phyloP scores from a whole-genome alignment of 139 green algal species.

The Chlorella sorokiniana region DNA sequence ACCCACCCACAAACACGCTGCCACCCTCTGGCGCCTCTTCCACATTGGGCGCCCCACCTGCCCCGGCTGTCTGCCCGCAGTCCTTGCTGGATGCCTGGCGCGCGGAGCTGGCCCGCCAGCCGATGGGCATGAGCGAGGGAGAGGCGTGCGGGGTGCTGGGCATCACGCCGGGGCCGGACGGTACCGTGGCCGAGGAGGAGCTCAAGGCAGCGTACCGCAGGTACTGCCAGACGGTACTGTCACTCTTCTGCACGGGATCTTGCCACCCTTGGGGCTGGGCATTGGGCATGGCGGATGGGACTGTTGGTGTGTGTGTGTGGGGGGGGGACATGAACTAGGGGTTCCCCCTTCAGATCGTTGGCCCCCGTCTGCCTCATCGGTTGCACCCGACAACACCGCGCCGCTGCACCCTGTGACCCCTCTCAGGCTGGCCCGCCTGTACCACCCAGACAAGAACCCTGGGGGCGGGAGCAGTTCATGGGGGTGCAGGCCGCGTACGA shows the following conservation, averaged over 20 bases:
- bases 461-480: conserved; percentile 82
- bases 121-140: conserved; percentile 68
- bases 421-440: conserved; percentile 61
- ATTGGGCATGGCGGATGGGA: no score
- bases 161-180: conserved; percentile 44
- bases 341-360: no score
- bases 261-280: no score
- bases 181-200: conserved; percentile 65
- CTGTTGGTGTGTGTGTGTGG: no score
- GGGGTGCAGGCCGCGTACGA: conserved; percentile 90
- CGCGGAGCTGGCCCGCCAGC: conserved; percentile 74
- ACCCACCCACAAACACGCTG: no score
- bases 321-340: no score
- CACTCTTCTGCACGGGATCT: no score
- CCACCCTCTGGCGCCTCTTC: no score
- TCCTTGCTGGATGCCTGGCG: conserved; percentile 88
- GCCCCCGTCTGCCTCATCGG: no score
- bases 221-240: no score
- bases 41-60: no score
- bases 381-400: neutral
- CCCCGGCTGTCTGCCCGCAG: no score
- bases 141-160: conserved; percentile 75
- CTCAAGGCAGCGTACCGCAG: conserved; percentile 89
- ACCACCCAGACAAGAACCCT: conserved; percentile 96
- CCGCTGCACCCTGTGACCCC: neutral